These are phyloP conservation scores for Gomphus sp. DNA, from an alignment of 1,284 basidiomycete species.

Conservation along the genomic window DNA sequence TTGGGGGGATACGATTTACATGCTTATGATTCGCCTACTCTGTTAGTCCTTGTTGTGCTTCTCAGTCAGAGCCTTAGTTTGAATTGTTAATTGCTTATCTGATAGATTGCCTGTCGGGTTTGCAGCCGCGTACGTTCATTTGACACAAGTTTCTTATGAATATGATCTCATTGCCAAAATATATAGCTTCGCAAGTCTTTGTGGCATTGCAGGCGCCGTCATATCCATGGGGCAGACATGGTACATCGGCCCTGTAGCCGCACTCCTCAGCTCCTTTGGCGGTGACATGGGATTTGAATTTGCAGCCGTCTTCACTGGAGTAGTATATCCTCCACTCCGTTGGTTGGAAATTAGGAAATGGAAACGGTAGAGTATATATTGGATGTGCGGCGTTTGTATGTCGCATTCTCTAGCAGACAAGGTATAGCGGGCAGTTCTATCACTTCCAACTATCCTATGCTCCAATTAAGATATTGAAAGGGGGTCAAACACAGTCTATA, in stretches of 20 bases:
- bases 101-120: constrained; percentile 42
- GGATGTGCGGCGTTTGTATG: no score
- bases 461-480: no score
- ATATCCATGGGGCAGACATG: constrained; percentile 41
- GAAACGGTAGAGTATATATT: not conserved
- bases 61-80: not conserved
- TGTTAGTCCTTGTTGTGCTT: constrained; percentile 19
- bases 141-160: not conserved
- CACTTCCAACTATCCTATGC: no score
- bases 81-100: not conserved
- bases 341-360: constrained; percentile 30
- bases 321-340: constrained; percentile 32
- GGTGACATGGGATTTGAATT: constrained; percentile 54
- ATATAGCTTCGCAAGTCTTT: constrained; percentile 37
- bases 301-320: constrained; percentile 32
- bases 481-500: no score
- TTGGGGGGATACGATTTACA: constrained; percentile 45
- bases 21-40: constrained; percentile 41
- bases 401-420: no score
- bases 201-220: constrained; percentile 38
- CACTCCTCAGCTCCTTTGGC: constrained; percentile 32
- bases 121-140: constrained; percentile 36
- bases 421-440: no score
- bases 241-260: constrained; percentile 44
- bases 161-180: constrained; percentile 16